A percentile compares a stretch with the other conserved stretches of the same genome.
phyloP scores from a whole-genome alignment of 2,329 filamentous ascomycete genomes.

The Colletotrichum chrysophilum region DNA sequence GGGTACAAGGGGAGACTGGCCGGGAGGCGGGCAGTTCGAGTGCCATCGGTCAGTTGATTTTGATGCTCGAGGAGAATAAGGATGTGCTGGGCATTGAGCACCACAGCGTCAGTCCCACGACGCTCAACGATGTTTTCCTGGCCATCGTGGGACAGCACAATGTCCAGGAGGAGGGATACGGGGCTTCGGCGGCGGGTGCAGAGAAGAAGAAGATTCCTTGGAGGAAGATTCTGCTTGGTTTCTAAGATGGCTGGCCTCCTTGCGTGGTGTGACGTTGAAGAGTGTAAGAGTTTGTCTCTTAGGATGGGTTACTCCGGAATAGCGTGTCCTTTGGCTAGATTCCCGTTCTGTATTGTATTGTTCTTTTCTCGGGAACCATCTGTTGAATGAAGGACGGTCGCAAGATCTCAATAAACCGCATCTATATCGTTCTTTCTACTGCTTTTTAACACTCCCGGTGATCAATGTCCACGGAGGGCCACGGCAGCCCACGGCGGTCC shows the following conservation, averaged over 20 bases:
- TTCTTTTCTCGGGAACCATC: fast-evolving
- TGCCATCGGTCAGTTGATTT: conserved; percentile 72
- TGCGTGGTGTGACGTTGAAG: no score
- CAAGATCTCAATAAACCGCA: no score
- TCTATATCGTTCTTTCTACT: no score
- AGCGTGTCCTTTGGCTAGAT: background rate
- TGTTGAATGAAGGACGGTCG: background rate
- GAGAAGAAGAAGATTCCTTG: conserved; percentile 4
- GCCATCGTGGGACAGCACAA: conserved; percentile 82
- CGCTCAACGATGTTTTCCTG: conserved; percentile 89
- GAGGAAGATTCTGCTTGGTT: background rate
- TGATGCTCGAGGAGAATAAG: conserved; percentile 75
- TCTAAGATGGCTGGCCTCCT: no score
- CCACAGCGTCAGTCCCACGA: conserved; percentile 88
- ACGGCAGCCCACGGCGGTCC: background rate
- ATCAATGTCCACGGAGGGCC: background rate
- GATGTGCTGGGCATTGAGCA: conserved; percentile 76
- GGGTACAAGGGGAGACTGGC: fast-evolving
- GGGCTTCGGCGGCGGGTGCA: background rate
- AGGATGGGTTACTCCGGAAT: background rate
- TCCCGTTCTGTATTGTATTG: background rate
- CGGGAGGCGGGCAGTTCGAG: conserved; percentile 27
- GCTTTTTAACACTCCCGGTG: no score
- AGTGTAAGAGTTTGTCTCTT: background rate
- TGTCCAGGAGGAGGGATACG: conserved; percentile 73